Conservation (phyloP, 2,329 filamentous ascomycete species). For the Cladosporium sp. region DNA sequence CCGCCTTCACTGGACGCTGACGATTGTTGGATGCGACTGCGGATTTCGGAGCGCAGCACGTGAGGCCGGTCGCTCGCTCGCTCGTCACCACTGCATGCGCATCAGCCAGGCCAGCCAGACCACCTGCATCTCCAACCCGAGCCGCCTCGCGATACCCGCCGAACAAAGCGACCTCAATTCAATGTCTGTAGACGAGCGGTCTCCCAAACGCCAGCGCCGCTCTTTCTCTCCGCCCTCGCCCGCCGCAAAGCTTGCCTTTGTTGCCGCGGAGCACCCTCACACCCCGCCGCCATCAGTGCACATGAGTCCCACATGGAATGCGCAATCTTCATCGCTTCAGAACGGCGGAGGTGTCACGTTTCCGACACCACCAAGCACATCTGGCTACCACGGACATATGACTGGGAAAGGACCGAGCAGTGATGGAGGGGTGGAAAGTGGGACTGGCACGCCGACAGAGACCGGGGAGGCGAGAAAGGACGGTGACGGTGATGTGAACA, state of each 20-base stretch:
- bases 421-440: slow-evolving; percentile 32
- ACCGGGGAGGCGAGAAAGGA: slow-evolving; percentile 36
- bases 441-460: slow-evolving; percentile 31
- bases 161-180: slow-evolving; percentile 16
- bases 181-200: slow-evolving; percentile 39
- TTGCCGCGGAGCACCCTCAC: slow-evolving; percentile 40
- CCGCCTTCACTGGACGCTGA: slow-evolving; percentile 21
- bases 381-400: slow-evolving; percentile 36
- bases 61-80: slow-evolving; percentile 13
- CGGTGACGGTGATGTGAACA: slow-evolving; percentile 47
- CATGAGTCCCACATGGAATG: slow-evolving; percentile 49
- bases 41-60: slow-evolving; percentile 10
- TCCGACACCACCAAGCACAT: slow-evolving; percentile 48
- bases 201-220: slow-evolving; percentile 41
- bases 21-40: slow-evolving; percentile 17
- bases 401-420: slow-evolving; percentile 28
- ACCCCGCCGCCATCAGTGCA: slow-evolving; percentile 53
- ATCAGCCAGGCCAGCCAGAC: slow-evolving; percentile 7
- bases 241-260: slow-evolving; percentile 43
- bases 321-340: slow-evolving; percentile 30
- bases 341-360: slow-evolving; percentile 30
- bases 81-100: slow-evolving; percentile 1
- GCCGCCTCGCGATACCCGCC: slow-evolving; percentile 5
- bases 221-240: slow-evolving; percentile 51
- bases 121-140: not conserved